A percentile compares a stretch with the other conserved stretches of the same genome.
phyloP scores from a whole-genome alignment of 495 filamentous ascomycete genomes.

The Aspergillus conjunctus region DNA sequence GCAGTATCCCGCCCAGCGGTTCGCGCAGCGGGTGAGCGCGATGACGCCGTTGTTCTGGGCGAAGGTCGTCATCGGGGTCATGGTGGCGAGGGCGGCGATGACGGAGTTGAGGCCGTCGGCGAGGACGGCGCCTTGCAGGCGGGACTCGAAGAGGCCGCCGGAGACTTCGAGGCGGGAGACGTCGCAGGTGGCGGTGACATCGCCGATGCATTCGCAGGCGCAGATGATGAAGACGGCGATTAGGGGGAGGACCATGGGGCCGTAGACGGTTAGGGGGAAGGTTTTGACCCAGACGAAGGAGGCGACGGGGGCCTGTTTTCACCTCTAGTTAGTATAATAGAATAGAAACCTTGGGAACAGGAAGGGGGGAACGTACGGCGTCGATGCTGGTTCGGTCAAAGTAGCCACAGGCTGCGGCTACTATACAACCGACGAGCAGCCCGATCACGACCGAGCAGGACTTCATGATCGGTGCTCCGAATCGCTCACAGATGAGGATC shows the following conservation, averaged over 20 bases:
- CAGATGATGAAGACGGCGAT: conserved; percentile 86
- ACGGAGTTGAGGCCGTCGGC: conserved; percentile 77
- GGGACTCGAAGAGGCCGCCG: conserved; percentile 77
- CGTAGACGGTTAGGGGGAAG: conserved; percentile 79
- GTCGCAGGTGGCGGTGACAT: conserved; percentile 62
- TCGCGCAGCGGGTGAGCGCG: conserved; percentile 84
- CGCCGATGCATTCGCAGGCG: conserved; percentile 86
- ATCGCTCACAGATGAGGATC: conserved; percentile 82
- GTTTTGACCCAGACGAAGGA: conserved; percentile 93
- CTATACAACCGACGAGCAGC: conserved; percentile 82
- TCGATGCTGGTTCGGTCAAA: conserved; percentile 72
- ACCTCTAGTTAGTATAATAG: not conserved
- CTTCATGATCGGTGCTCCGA: conserved; percentile 78
- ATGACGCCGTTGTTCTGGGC: conserved; percentile 96
- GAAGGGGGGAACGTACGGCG: conserved; percentile 26
- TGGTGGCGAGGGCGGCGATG: conserved; percentile 78
- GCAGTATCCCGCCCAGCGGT: conserved; percentile 79
- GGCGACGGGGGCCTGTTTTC: conserved; percentile 56
- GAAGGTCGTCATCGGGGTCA: conserved; percentile 78
- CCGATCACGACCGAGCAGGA: conserved; percentile 77
- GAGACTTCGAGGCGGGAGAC: conserved; percentile 84
- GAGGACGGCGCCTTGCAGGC: conserved; percentile 84
- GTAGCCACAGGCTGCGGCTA: conserved; percentile 82
- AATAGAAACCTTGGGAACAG: not conserved
- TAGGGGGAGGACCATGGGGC: conserved; percentile 79